Conservation (phyloP, 2,329 filamentous ascomycete species). For the Pestalotiopsis sp. region DNA sequence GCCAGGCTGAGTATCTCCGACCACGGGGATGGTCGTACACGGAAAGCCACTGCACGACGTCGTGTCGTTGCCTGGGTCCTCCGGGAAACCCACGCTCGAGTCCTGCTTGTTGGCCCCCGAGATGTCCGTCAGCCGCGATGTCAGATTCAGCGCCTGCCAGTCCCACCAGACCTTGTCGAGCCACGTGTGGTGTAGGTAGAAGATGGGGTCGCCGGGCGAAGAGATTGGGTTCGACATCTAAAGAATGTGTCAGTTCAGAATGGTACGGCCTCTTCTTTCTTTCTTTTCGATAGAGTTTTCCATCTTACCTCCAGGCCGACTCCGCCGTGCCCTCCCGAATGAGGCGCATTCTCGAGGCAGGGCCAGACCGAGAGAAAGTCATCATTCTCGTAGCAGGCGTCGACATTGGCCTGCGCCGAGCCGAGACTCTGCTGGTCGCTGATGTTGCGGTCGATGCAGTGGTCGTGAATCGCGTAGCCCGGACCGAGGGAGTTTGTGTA, state of each 20-base stretch:
- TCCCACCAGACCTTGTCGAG: conserved; percentile 28
- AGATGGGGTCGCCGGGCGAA: conserved; percentile 20
- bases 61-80: conserved; percentile 6
- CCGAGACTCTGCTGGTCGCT: background rate
- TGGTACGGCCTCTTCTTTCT: too few relatives aligned
- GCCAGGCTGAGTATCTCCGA: background rate
- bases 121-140: conserved; percentile 7
- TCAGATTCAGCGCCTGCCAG: conserved; percentile 24
- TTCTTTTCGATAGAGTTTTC: too few relatives aligned
- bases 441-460: conserved; percentile 26
- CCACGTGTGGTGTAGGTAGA: conserved; percentile 28
- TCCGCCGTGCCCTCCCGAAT: background rate
- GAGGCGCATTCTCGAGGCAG: background rate
- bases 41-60: background rate
- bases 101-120: conserved; percentile 1
- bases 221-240: background rate
- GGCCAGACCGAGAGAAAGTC: background rate
- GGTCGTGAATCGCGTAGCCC: conserved; percentile 19
- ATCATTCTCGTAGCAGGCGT: background rate
- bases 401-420: background rate
- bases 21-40: background rate
- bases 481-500: conserved; percentile 31
- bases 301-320: background rate
- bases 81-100: conserved; percentile 1
- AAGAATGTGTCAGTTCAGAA: background rate